These are phyloP conservation scores for Fusarium graminum DNA, from an alignment of 2,329 filamentous ascomycete genomes.

Conservation along the genomic window DNA sequence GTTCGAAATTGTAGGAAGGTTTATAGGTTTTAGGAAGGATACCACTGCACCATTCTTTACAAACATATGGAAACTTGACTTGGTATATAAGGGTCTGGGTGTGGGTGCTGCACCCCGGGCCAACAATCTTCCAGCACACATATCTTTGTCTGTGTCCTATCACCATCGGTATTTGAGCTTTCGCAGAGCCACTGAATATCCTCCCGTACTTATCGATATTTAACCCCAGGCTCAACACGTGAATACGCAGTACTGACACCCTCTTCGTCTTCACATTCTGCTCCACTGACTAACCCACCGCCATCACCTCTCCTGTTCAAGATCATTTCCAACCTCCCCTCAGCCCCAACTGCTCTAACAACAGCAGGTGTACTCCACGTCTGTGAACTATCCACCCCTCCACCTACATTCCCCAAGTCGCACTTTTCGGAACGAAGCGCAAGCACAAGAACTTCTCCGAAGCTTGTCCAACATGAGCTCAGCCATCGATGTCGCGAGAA, in stretches of 20 bases:
- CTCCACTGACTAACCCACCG: neutral
- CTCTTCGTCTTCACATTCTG: neutral
- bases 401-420: neutral
- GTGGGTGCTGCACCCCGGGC: neutral
- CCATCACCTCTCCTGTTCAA: neutral
- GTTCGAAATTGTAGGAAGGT: neutral
- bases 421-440: neutral
- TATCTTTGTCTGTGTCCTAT: no score
- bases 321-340: neutral
- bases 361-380: constrained; percentile 1
- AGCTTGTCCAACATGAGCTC: neutral
- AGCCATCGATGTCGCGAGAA: neutral
- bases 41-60: neutral
- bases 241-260: neutral
- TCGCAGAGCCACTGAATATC: no score
- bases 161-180: no score
- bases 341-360: neutral
- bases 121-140: no score
- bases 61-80: neutral
- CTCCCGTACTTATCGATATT: neutral
- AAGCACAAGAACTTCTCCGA: neutral
- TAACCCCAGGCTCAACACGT: neutral
- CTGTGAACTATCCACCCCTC: constrained; percentile 6
- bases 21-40: neutral
- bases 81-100: neutral